A percentile compares a stretch with the other conserved stretches of the same genome.
Conservation (phyloP, 2,329 filamentous ascomycete genomes). For the Aspergillus thermomutatus region DNA sequence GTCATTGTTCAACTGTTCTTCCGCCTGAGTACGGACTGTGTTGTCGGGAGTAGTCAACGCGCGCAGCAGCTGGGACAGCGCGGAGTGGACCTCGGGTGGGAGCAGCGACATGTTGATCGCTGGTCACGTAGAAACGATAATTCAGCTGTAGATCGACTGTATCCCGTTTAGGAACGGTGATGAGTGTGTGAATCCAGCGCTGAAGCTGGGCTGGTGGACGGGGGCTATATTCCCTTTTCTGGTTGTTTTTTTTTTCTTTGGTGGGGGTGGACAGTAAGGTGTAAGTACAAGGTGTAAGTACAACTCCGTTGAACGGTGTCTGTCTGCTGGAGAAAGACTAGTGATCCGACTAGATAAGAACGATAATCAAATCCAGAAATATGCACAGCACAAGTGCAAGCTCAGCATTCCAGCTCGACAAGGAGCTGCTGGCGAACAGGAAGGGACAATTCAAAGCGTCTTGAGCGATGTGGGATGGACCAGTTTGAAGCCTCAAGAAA, state of each 20-base stretch:
- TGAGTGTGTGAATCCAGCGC: not conserved
- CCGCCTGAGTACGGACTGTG: constrained; percentile 74
- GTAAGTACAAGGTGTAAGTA: not conserved
- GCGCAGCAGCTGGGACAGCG: constrained; percentile 81
- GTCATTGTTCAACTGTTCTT: constrained; percentile 85
- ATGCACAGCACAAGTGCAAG: constrained; percentile 16
- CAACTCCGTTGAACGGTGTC: not conserved
- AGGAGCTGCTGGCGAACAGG: constrained; percentile 13
- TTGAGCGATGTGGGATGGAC: constrained; percentile 3
- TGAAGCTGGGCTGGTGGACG: not conserved
- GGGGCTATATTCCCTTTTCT: not conserved
- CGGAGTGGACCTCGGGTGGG: constrained; percentile 75
- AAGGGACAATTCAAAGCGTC: not conserved
- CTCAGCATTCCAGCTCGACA: constrained; percentile 24
- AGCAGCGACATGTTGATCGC: constrained; percentile 72
- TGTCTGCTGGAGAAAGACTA: not conserved
- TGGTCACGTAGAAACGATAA: constrained; percentile 3
- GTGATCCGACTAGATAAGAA: not conserved
- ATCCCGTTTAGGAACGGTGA: not conserved
- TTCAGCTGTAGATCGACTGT: not conserved
- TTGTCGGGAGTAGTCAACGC: constrained; percentile 91
- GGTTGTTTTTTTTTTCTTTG: not conserved
- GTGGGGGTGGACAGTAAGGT: not conserved
- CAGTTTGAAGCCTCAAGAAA: constrained; percentile 7
- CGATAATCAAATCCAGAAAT: constrained; percentile 6